Evolutionary conservation across 2,329 filamentous ascomycete species (phyloP).

Genomic region (Pseudocercospora musae): DNA sequence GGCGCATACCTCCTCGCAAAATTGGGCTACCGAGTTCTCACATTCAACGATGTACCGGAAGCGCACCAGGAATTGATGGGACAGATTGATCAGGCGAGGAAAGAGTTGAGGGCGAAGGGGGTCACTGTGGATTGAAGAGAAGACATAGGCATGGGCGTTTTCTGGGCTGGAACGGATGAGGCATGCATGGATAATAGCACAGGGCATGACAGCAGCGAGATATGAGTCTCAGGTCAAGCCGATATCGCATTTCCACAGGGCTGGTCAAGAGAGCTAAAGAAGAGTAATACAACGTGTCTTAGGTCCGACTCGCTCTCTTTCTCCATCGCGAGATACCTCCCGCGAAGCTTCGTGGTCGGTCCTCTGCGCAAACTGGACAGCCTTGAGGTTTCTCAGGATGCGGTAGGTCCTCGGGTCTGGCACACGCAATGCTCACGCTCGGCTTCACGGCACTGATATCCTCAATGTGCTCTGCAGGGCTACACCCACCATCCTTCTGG

Average conservation of each 20-base stretch:
- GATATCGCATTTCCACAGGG: not conserved
- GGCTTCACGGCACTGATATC: not conserved
- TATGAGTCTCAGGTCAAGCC: not conserved
- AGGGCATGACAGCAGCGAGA: not conserved
- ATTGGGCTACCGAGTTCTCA: slow-evolving; percentile 87
- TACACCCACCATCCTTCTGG: slow-evolving; percentile 1
- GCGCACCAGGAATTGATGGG: slow-evolving; percentile 85
- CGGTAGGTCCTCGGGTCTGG: slow-evolving; percentile 5
- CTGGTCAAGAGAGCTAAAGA: not conserved
- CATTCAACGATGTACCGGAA: slow-evolving; percentile 92
- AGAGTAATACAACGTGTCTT: not conserved
- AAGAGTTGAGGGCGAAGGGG: slow-evolving; percentile 68
- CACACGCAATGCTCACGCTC: not conserved
- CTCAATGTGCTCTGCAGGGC: not conserved
- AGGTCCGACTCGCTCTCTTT: not conserved
- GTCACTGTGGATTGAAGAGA: slow-evolving; percentile 68
- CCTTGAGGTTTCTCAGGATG: slow-evolving; percentile 26
- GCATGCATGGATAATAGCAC: not conserved
- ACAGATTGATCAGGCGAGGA: slow-evolving; percentile 75
- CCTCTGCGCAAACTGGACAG: slow-evolving; percentile 29
- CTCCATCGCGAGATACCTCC: slow-evolving; percentile 9
- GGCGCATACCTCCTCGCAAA: slow-evolving; percentile 89
- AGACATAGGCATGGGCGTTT: not conserved
- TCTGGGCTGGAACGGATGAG: too few species aligned
- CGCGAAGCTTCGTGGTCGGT: slow-evolving; percentile 25